phyloP scores from a whole-genome alignment of 1,139 yeast species.

The Yamadazyma diospyri region DNA sequence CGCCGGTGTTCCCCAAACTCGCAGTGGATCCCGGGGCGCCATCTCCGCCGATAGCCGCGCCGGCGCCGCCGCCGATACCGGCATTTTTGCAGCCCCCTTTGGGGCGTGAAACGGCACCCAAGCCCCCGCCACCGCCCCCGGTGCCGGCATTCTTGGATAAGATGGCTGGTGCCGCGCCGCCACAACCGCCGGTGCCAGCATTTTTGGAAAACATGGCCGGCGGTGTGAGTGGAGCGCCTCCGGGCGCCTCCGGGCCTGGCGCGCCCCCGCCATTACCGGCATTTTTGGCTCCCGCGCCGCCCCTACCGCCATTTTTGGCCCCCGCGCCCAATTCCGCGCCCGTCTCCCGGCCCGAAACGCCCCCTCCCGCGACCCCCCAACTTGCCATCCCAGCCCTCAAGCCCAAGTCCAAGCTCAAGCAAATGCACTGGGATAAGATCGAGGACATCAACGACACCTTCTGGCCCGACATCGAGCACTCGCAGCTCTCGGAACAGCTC shows the following conservation, averaged over 20 bases:
- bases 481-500: slow-evolving; percentile 49
- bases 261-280: slow-evolving; percentile 8
- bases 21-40: no score
- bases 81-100: no score
- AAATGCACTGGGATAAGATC: slow-evolving; percentile 92
- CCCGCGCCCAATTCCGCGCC: slow-evolving; percentile 8
- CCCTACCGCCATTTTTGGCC: slow-evolving; percentile 6
- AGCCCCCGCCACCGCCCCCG: slow-evolving; percentile 24
- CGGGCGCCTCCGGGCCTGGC: slow-evolving; percentile 14
- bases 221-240: not conserved
- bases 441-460: slow-evolving; percentile 69
- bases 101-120: slow-evolving; percentile 28
- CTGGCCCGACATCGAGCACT: slow-evolving; percentile 64
- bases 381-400: slow-evolving; percentile 26
- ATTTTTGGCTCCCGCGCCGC: slow-evolving; percentile 18
- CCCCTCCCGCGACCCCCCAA: slow-evolving; percentile 4
- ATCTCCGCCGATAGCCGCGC: no score
- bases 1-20: slow-evolving; percentile 9
- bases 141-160: slow-evolving; percentile 5
- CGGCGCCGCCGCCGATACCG: no score
- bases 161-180: slow-evolving; percentile 20
- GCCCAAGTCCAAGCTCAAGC: slow-evolving; percentile 72
- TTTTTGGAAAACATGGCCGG: slow-evolving; percentile 10
- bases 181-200: slow-evolving; percentile 20
- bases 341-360: slow-evolving; percentile 8